A percentile compares a stretch with the other conserved stretches of the same genome.
Conservation (phyloP, 208 protist genomes). For the Phytomonas sp. region DNA sequence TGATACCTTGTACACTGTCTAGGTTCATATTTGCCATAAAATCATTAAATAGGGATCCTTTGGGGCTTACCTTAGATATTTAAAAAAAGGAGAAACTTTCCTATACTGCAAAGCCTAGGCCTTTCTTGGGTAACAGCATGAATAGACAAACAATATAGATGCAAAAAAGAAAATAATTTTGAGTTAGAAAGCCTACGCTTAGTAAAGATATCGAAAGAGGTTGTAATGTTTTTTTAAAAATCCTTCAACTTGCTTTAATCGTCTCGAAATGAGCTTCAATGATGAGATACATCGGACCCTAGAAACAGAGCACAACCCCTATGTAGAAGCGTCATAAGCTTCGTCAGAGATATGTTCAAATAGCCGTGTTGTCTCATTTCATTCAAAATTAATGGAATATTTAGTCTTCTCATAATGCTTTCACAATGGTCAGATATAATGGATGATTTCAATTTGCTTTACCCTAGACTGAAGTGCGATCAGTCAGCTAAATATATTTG, state of each 20-base stretch:
- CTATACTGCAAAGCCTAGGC: not conserved
- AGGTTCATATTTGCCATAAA: conserved; percentile 33
- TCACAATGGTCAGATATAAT: conserved; percentile 15
- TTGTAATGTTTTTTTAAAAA: not conserved
- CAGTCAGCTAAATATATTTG: not conserved
- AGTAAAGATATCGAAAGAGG: not conserved
- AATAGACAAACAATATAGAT: not conserved
- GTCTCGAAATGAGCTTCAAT: conserved; percentile 14
- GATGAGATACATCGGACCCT: conserved; percentile 27
- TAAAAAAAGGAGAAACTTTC: conserved; percentile 8
- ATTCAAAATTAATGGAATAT: conserved; percentile 29
- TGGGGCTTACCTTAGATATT: conserved; percentile 24
- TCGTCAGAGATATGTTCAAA: conserved; percentile 41
- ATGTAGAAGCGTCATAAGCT: conserved; percentile 18
- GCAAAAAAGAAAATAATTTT: not conserved
- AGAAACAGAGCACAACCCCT: conserved; percentile 26
- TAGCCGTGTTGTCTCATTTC: conserved; percentile 19
- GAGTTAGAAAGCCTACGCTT: not conserved
- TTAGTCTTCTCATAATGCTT: conserved; percentile 16
- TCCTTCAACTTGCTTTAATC: not conserved
- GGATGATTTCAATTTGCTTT: conserved; percentile 14
- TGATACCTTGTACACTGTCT: conserved; percentile 25
- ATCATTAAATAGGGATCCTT: conserved; percentile 31
- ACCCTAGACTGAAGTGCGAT: conserved; percentile 10
- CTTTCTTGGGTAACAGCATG: not conserved